Base-by-base conservation (phyloP, 2,329 filamentous ascomycete species). In the Penicillium sp. region DNA sequence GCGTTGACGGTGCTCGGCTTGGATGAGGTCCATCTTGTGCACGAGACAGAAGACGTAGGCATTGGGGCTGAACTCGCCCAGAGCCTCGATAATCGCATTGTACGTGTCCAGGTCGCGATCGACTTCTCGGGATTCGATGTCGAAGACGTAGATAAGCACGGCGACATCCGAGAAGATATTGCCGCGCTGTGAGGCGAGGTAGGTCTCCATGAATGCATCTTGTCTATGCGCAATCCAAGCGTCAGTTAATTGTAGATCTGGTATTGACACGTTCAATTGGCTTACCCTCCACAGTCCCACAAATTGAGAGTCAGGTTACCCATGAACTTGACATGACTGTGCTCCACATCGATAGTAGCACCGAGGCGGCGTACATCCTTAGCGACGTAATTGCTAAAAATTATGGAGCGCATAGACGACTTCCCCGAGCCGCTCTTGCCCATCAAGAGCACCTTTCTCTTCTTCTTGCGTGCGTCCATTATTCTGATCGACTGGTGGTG, bases 121-220 rank as follows among this genome's bases (percentile, higher is more conserved):
- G 65, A 96, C 90, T 72, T 97, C 94, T 69, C 91, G 88, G 16
- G 90, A 95, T 72, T 97, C 94, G 62, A 97, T 95, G 71, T 99
- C 94, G 76, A 99, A 99, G 72, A 99, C 94, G 78, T 99, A 99
- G 74, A 99, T 97, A 53, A 99, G 84, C 47, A 97, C 94, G 46
- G 92, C 93, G 56, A 96, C 94, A 70, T 94, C 93, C 67, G 87
- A 90, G 77, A 99, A 99, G 73, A 99, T 93, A 75, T 97, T 94
- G 51, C 90, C 87, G 54, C 94, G 89, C 76, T 97, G 94, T 66
- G 95, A 90, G 15, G 89, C 92, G 56, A 99, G 87, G 77, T 97
- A 99, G 73, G 95, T 96, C 70, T 97, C 94, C 81, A 96, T 96
- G 70, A 99, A 99, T 34, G 93, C 93, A 74, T 97, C 94, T 79